Evolutionary conservation across 2,329 filamentous ascomycete species (phyloP).

Genomic region (Exophiala bonariae): DNA sequence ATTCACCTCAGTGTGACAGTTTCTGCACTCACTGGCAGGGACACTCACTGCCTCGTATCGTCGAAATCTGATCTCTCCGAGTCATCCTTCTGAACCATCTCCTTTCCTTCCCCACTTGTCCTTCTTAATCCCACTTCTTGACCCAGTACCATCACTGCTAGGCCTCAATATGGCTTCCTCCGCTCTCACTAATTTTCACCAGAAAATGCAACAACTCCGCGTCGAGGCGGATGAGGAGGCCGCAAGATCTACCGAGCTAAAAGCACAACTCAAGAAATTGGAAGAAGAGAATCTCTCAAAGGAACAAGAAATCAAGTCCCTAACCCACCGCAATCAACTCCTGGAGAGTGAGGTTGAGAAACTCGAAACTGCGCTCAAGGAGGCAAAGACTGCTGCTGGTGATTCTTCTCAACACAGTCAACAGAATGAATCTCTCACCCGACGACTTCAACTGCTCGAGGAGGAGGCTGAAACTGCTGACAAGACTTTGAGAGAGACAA

Average conservation of each 20-base stretch:
- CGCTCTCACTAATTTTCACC: constrained; percentile 31
- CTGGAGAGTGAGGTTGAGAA: constrained; percentile 92
- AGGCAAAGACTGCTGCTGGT: constrained; percentile 82
- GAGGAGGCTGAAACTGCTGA: constrained; percentile 97
- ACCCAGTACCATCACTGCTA: constrained; percentile 17
- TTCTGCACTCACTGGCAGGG: background rate
- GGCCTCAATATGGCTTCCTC: constrained; percentile 20
- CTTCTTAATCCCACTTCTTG: constrained; percentile 26
- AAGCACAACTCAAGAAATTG: constrained; percentile 80
- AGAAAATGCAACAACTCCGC: constrained; percentile 96
- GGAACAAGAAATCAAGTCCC: constrained; percentile 96
- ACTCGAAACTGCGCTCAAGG: constrained; percentile 78
- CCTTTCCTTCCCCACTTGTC: constrained; percentile 23
- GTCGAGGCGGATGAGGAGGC: constrained; percentile 86
- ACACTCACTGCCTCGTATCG: no score
- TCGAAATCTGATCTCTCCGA: no score
- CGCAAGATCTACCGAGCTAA: constrained; percentile 81
- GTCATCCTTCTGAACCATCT: constrained; percentile 8
- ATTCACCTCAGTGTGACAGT: background rate
- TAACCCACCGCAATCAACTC: constrained; percentile 91
- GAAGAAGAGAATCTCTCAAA: constrained; percentile 95
- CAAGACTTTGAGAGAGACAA: constrained; percentile 93
- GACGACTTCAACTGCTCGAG: constrained; percentile 92
- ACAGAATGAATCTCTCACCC: constrained; percentile 87
- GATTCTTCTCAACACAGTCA: constrained; percentile 79